Base-by-base conservation (phyloP, 2,329 filamentous ascomycete species). In the Penicillium decumbens region DNA sequence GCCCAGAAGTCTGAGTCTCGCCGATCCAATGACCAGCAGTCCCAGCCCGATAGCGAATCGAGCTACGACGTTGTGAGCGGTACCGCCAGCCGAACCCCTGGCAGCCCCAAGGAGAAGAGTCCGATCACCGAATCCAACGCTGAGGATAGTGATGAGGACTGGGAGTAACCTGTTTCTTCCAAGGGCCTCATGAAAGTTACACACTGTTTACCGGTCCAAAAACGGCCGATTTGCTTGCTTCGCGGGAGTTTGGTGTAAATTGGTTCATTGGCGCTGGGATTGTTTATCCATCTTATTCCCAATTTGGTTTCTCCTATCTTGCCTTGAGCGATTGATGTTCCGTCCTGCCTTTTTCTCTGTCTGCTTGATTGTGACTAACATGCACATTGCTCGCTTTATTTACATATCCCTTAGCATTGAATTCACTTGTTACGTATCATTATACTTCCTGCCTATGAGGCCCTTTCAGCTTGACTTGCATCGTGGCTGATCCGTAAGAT, bases 1-100 rank as follows among this genome's bases (percentile, higher is more conserved):
- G 56, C 70, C 64, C 74, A 82, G 41, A 89, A 89, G 69, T 78
- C 84, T 24, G 82, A 87, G 60, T 75, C 83, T 15, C 84, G 88
- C 46, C 73, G 75, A 33, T 95, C 90, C 24, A 87, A 95, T 63
- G 90, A 95, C 64, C 87, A 90, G 68, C 90, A 92, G 68, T 95
- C 88, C 24, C 88, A 93, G 59, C 84, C 90, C 6, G 93, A 93
- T 63, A 96, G 92, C 67, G 93, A 98, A 62, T 89, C 89, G 15
- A 95, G 90, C 73, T 98, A 98, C 69, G 93, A 98, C 68, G 80
- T 98, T 29, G 89, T 98, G 40, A 91, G 87, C 44, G 88, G 87
- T 42, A 81, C 82, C 39, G 83, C 85, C 32, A 95, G 88, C 68
- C 87, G 88, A 57, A 85, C 89, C 15, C 87, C 89, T 1, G 79